A percentile compares a stretch with the other conserved stretches of the same genome.
phyloP scores from a whole-genome alignment of 1,284 basidiomycete species.

The Leccinum proximum region DNA sequence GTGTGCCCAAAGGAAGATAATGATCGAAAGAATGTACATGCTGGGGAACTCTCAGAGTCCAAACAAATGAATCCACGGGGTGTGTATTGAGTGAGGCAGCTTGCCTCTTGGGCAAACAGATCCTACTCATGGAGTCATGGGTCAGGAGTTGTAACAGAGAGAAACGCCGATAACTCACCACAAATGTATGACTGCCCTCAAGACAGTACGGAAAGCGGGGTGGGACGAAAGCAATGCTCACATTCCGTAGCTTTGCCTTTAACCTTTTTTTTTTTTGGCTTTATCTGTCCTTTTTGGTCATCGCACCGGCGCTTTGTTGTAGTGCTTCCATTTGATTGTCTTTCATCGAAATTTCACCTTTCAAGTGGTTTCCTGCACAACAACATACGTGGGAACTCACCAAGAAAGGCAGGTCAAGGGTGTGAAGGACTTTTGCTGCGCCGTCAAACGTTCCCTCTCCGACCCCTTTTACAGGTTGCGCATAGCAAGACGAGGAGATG shows the following conservation, averaged over 20 bases:
- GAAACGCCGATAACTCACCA: background rate
- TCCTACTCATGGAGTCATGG: background rate
- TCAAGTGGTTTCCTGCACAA: no score
- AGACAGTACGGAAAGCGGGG: slow-evolving; percentile 1
- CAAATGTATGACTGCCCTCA: slow-evolving; percentile 1
- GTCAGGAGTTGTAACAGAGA: background rate
- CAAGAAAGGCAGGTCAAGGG: no score
- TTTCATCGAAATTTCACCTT: background rate
- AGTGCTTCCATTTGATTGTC: background rate
- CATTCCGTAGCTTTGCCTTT: background rate
- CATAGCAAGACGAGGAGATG: no score
- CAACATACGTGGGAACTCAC: no score
- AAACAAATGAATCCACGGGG: background rate
- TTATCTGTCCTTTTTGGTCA: background rate
- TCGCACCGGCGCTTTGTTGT: slow-evolving; percentile 1
- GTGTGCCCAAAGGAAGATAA: slow-evolving; percentile 1
- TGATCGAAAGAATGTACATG: slow-evolving; percentile 1
- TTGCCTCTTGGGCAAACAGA: slow-evolving; percentile 6
- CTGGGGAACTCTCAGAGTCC: slow-evolving; percentile 5
- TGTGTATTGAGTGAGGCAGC: background rate
- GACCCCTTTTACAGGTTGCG: no score
- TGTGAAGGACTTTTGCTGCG: no score
- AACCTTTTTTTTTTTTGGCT: background rate
- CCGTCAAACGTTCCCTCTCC: no score
- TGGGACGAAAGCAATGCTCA: background rate